Conservation (phyloP, 495 filamentous ascomycete genomes). For the Penicillium daleae region DNA sequence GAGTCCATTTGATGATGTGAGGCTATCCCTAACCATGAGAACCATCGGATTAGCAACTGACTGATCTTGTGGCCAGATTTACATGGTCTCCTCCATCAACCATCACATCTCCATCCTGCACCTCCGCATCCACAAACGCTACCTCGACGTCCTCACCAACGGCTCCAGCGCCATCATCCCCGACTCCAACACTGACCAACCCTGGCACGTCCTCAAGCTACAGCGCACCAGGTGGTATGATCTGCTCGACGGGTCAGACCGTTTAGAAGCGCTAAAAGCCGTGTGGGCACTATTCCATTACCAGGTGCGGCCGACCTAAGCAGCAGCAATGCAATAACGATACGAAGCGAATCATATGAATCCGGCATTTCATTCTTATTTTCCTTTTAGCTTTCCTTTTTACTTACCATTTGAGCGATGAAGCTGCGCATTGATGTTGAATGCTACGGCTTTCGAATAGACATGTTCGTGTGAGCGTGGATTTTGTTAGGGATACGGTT, state of each 20-base stretch:
- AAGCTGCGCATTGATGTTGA: neutral
- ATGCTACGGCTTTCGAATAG: neutral
- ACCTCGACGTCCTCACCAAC: constrained; percentile 59
- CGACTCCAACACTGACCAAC: constrained; percentile 54
- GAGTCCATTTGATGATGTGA: constrained; percentile 60
- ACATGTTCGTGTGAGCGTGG: neutral
- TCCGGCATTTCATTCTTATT: neutral
- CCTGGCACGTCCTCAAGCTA: constrained; percentile 67
- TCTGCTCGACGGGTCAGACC: constrained; percentile 67
- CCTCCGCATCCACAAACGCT: constrained; percentile 68
- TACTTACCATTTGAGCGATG: neutral
- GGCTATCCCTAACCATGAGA: neutral
- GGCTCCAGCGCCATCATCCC: constrained; percentile 36
- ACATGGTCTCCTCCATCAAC: constrained; percentile 78
- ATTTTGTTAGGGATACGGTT: neutral
- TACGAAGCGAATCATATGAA: neutral
- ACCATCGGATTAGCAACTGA: neutral
- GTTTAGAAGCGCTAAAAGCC: constrained; percentile 69
- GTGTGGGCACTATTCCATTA: constrained; percentile 79
- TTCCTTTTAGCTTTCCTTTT: neutral
- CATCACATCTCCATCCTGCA: constrained; percentile 80
- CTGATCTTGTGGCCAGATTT: constrained; percentile 58
- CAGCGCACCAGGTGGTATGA: constrained; percentile 80
- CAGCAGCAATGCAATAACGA: neutral
- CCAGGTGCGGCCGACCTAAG: constrained; percentile 56